Percentiles rank a stretch among this genome's conserved stretches.
Evolutionary conservation across 2,329 filamentous ascomycete genomes (phyloP).

Genomic region (Trichoderma breve): DNA sequence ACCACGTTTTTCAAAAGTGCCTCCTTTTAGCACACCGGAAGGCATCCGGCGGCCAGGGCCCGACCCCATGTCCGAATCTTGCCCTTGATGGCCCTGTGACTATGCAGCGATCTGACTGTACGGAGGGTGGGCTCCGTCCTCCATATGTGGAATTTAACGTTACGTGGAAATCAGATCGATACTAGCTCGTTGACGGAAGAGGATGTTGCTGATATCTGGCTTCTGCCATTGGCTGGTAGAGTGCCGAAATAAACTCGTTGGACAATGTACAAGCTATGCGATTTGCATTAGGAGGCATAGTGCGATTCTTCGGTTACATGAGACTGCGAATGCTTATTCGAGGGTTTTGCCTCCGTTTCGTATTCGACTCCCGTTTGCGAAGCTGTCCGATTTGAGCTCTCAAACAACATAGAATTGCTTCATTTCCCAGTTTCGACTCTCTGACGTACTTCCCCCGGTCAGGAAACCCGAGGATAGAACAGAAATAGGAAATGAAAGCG

Average conservation of each 20-base stretch:
- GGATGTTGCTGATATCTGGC: background rate
- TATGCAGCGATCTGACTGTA: constrained; percentile 7
- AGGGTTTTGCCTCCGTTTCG: background rate
- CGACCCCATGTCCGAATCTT: background rate
- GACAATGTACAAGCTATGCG: background rate
- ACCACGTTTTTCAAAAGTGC: constrained; percentile 20
- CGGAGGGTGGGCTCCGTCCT: constrained; percentile 2
- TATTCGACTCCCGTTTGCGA: background rate
- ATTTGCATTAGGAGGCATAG: background rate
- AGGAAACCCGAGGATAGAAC: background rate
- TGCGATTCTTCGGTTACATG: background rate
- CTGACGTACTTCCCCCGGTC: background rate
- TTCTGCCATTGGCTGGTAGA: background rate
- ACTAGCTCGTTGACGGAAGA: background rate
- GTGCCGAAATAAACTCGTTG: background rate
- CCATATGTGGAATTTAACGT: constrained; percentile 12
- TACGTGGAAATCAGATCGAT: background rate
- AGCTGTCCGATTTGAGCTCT: background rate
- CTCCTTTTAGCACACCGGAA: constrained; percentile 17
- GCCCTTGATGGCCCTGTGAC: constrained; percentile 12
- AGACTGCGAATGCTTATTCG: background rate
- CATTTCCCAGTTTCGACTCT: background rate
- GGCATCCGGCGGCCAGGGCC: constrained; percentile 8
- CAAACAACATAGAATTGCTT: background rate
- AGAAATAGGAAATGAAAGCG: background rate